These are phyloP conservation scores for Yarrowia bubula DNA, from an alignment of 805 yeast species.

Conservation along the genomic window DNA sequence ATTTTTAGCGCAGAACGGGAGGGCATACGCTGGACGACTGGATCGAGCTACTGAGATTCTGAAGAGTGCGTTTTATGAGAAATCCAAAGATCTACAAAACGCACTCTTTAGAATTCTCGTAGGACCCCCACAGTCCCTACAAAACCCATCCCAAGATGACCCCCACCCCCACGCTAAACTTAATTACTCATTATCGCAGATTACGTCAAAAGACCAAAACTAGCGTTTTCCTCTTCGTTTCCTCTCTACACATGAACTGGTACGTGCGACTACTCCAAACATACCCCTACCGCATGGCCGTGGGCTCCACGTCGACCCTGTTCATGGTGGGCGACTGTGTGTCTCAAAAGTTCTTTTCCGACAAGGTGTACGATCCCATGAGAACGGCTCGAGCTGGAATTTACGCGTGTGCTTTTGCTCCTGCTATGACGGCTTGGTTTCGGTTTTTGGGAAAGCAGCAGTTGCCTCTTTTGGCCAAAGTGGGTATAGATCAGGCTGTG, in stretches of 20 bases:
- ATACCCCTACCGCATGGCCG: constrained; percentile 25
- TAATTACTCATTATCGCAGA: neutral
- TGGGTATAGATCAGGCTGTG: constrained; percentile 64
- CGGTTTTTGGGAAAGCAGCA: constrained; percentile 47
- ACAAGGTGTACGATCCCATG: constrained; percentile 45
- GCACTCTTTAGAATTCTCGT: no score
- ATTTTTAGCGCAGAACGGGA: constrained; percentile 21
- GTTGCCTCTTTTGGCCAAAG: constrained; percentile 45
- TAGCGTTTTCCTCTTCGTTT: no score
- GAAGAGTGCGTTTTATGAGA: no score
- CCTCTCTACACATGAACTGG: constrained; percentile 25
- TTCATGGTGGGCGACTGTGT: constrained; percentile 23
- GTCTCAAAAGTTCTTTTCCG: constrained; percentile 12
- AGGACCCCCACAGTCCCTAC: no score
- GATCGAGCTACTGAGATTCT: no score
- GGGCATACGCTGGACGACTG: no score
- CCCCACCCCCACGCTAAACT: constrained; percentile 13
- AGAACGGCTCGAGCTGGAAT: constrained; percentile 63
- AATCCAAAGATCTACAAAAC: no score
- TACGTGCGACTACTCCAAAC: constrained; percentile 22
- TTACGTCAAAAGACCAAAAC: neutral
- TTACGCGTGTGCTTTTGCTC: constrained; percentile 76
- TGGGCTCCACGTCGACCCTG: constrained; percentile 13
- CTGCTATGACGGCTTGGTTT: constrained; percentile 74
- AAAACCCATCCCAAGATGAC: no score